phyloP scores from a whole-genome alignment of 768 basidiomycete genomes.

The Boletus coccyginus region DNA sequence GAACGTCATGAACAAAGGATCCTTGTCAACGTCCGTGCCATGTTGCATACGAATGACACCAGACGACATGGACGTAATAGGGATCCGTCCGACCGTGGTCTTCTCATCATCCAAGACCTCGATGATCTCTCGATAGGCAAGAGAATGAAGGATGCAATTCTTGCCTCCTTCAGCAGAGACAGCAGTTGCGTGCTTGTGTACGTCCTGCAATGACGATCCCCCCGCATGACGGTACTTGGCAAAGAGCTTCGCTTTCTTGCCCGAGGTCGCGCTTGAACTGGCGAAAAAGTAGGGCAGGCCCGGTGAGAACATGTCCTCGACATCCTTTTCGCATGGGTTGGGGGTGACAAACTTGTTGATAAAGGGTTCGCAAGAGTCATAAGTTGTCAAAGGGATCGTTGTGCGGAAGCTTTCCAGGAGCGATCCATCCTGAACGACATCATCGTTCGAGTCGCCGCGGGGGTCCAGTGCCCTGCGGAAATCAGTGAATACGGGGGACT shows the following conservation, averaged over 20 bases:
- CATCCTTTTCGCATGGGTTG: slow-evolving; percentile 5
- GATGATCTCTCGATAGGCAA: slow-evolving; percentile 9
- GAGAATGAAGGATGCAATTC: slow-evolving; percentile 23
- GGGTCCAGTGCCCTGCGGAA: slow-evolving; percentile 13
- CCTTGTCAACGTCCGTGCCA: slow-evolving; percentile 13
- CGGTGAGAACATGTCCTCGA: slow-evolving; percentile 22
- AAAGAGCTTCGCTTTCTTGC: slow-evolving; percentile 17
- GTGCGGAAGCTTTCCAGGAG: slow-evolving; percentile 16
- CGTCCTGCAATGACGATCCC: slow-evolving; percentile 8
- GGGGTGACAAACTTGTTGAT: slow-evolving; percentile 7
- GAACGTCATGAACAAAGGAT: slow-evolving; percentile 6
- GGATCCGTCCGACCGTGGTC: neutral
- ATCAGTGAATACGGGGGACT: slow-evolving; percentile 11
- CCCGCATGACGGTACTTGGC: slow-evolving; percentile 14
- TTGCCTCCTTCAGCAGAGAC: slow-evolving; percentile 15
- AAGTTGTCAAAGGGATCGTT: slow-evolving; percentile 18
- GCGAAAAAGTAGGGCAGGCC: slow-evolving; percentile 23
- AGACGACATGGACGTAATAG: slow-evolving; percentile 11
- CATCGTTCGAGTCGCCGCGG: neutral
- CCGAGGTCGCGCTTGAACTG: slow-evolving; percentile 17
- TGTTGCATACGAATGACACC: slow-evolving; percentile 21
- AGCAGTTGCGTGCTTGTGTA: slow-evolving; percentile 14
- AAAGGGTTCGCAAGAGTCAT: slow-evolving; percentile 21
- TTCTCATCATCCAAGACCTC: slow-evolving; percentile 1
- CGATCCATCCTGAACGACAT: neutral